A percentile compares a stretch with the other conserved stretches of the same genome.
These are phyloP conservation scores for Mrakia hoshinonis DNA, from an alignment of 768 basidiomycete genomes.

Conservation along the genomic window DNA sequence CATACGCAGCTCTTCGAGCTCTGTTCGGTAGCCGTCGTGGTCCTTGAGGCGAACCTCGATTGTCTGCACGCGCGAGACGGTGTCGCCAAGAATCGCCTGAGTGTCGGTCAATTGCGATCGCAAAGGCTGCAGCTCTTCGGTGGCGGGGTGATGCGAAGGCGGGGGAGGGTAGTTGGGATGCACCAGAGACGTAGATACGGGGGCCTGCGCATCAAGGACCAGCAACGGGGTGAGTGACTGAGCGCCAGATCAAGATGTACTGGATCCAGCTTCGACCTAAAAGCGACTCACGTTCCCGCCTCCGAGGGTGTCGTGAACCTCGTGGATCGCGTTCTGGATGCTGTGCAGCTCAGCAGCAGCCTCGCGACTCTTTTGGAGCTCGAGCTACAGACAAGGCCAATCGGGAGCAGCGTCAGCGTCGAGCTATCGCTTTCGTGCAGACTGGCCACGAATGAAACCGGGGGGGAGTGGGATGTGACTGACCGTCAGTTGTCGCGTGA, in stretches of 20 bases:
- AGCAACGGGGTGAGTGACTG: conserved; percentile 11
- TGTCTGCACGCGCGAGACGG: conserved; percentile 68
- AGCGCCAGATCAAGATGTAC: neutral
- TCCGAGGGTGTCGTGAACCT: conserved; percentile 85
- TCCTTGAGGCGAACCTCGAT: conserved; percentile 72
- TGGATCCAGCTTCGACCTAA: neutral
- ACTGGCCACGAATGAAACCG: too few relatives aligned
- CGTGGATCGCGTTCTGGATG: conserved; percentile 67
- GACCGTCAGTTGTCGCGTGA: conserved; percentile 26
- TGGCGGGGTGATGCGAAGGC: conserved; percentile 28
- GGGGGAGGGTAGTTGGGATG: conserved; percentile 50
- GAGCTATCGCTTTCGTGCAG: neutral
- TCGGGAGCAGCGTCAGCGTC: neutral
- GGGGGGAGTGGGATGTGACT: neutral
- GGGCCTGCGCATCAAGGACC: conserved; percentile 2
- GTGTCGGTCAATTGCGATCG: conserved; percentile 79
- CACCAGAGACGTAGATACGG: conserved; percentile 56
- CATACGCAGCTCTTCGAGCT: conserved; percentile 63
- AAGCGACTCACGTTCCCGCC: conserved; percentile 59
- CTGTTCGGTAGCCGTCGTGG: conserved; percentile 72
- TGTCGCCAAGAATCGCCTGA: conserved; percentile 62
- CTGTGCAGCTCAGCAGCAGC: conserved; percentile 77
- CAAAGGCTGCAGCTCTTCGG: conserved; percentile 52
- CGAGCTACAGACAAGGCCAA: conserved; percentile 44
- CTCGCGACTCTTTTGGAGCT: conserved; percentile 91